A percentile compares a stretch with the other conserved stretches of the same genome.
Evolutionary conservation across 345 rosid species (phyloP).

Genomic region (Syzygium aromaticum): DNA sequence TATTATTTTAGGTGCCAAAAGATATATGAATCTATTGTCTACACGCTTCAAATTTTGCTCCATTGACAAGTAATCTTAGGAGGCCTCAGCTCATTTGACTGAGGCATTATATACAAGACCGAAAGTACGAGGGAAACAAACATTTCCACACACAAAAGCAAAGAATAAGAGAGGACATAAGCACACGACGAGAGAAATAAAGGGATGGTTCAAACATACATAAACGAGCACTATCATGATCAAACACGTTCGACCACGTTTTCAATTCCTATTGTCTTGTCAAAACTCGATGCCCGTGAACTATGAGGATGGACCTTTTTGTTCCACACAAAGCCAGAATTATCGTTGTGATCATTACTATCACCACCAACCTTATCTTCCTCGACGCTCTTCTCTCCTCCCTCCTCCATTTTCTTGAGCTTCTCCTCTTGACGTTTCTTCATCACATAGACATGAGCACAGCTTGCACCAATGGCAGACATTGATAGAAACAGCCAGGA

Average conservation of each 20-base stretch:
- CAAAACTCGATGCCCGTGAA: background rate
- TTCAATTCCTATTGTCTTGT: background rate
- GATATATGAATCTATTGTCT: background rate
- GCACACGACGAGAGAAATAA: background rate
- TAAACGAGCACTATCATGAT: no score
- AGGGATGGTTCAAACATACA: background rate
- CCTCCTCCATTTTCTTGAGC: conserved; percentile 8
- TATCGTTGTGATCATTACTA: background rate
- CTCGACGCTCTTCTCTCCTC: background rate
- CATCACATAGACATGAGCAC: conserved; percentile 22
- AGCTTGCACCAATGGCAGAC: conserved; percentile 20
- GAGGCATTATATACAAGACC: background rate
- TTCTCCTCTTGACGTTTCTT: conserved; percentile 17
- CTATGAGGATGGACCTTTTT: background rate
- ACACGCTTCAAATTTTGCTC: background rate
- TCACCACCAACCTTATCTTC: background rate
- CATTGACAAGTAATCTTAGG: background rate
- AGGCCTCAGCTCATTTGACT: background rate
- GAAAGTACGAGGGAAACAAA: background rate
- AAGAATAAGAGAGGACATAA: background rate
- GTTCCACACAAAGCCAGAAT: background rate
- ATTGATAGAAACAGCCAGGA: background rate
- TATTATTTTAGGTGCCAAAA: background rate
- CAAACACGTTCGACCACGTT: background rate
- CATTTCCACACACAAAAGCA: background rate